Base-by-base conservation (phyloP, 1,284 basidiomycete genomes). In the Ustilago nuda region DNA sequence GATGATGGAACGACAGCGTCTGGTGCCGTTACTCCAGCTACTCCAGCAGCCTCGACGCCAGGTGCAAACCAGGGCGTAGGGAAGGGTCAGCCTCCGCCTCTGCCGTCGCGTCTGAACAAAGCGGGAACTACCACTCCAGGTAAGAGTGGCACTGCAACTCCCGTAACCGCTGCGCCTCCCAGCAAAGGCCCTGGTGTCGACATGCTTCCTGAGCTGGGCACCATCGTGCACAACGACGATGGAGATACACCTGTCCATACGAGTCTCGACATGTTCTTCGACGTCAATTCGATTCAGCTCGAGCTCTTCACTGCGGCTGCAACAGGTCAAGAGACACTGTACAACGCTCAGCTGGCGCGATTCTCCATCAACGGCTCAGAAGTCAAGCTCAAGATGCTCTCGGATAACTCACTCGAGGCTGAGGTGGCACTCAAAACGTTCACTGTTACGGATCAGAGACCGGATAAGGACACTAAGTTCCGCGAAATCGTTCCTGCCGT, bases 401-500 rank as follows among this genome's bases (percentile, higher is more conserved):
- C 92, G 17, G 91, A 95, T 84, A 92, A 92, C 27, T 91, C 94
- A 9, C 89, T 91, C 75, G 94, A 98, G 86, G 91, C 92, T 3
- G 95, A 98, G 86, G 88, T 98, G 56, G 89, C 94, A 41, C 87
- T 99, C 36, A 92, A 92, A 82, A 94, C 95, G 0, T 92, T 99
- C 82, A 95, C 94, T 0, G 92, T 98, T 88, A 91, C 90, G 83
- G 97, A 96, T 84, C 98, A 92, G 5, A 89, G 92, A 54, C 90
- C 92, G 0, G 93, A 93, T 8, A 89, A 89, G 63, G 83, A 83
- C 17, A 93, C 94, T 19, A 92, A 91, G 82, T 98, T 96, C 88
- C 90, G 96, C 54, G 96, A 99, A 85, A 95, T 99, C 67, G 93
- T 99, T 69, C 97, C 97, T 1, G 92, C 94, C 13, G 92, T 94